These are phyloP conservation scores for Scedosporium boydii DNA, from an alignment of 2,329 filamentous ascomycete genomes.

Conservation along the genomic window DNA sequence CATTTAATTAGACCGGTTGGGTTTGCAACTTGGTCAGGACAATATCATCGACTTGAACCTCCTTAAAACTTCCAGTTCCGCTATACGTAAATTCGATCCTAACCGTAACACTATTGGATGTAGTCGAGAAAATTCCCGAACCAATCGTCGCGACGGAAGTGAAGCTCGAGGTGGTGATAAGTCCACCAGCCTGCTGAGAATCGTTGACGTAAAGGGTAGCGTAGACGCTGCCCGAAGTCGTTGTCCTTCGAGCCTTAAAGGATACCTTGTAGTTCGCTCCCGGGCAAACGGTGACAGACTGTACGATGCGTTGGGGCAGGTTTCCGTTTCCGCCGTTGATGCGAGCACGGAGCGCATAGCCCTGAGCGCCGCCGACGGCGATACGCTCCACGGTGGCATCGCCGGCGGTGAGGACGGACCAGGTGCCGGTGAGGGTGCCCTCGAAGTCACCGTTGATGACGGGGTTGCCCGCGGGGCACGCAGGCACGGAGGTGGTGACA, in stretches of 20 bases:
- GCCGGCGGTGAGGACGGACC: background rate
- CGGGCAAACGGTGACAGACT: background rate
- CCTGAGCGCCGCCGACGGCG: background rate
- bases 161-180: background rate
- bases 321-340: background rate
- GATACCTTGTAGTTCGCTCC: background rate
- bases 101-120: background rate
- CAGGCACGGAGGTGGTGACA: background rate
- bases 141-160: background rate
- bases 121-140: background rate
- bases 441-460: conserved; percentile 17
- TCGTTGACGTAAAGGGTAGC: background rate
- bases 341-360: background rate
- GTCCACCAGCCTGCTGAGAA: background rate
- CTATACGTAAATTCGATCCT: background rate
- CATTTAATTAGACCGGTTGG: too few species aligned
- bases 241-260: background rate
- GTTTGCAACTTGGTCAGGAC: background rate
- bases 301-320: background rate
- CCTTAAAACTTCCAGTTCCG: background rate
- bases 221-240: background rate
- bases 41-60: background rate
- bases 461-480: background rate
- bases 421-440: conserved; percentile 8
- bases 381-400: background rate